phyloP scores from a whole-genome alignment of 352 stramenopile species.

The Globisporangium paddicum region DNA sequence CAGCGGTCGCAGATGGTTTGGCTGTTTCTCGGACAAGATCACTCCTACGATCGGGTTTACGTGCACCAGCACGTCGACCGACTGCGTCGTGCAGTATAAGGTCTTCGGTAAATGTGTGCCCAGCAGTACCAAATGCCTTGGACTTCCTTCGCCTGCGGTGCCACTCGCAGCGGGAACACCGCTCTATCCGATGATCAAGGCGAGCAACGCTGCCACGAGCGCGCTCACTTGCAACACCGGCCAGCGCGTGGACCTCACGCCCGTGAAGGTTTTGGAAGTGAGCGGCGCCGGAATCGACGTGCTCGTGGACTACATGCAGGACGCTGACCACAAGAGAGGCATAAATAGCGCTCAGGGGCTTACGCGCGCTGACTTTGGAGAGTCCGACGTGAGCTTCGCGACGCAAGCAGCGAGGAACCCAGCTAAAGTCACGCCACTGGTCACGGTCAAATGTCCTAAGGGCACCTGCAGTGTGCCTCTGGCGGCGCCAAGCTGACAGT shows the following conservation, averaged over 20 bases:
- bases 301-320: neutral
- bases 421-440: neutral
- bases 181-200: neutral
- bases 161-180: neutral
- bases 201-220: neutral
- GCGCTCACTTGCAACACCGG: neutral
- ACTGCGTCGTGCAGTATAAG: neutral
- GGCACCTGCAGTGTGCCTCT: neutral
- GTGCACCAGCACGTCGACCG: neutral
- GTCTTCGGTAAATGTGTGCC: neutral
- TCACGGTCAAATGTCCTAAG: neutral
- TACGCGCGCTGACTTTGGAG: neutral
- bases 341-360: no score
- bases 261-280: neutral
- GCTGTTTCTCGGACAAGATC: neutral
- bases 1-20: no score
- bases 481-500: no score
- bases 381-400: neutral
- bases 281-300: neutral
- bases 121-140: neutral
- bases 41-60: neutral
- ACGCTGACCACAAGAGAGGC: neutral
- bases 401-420: neutral
- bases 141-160: neutral
- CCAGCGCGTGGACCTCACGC: neutral